Conservation (phyloP, 768 basidiomycete species). For the Boletus insuetus region DNA sequence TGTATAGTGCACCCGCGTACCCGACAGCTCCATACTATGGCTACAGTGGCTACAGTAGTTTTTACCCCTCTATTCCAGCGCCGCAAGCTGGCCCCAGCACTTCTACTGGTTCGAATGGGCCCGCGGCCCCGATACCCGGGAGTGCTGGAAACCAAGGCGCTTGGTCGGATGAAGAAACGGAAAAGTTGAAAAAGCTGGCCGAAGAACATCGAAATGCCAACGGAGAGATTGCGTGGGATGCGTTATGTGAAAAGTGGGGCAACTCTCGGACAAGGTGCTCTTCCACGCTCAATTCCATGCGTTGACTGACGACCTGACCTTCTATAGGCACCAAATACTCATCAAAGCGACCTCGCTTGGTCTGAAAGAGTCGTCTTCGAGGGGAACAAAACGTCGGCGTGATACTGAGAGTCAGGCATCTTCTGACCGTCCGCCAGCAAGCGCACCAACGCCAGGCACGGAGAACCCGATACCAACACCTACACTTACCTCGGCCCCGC, state of each 20-base stretch:
- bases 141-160: constrained; percentile 59
- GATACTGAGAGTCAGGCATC: constrained; percentile 37
- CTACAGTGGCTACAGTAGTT: constrained; percentile 40
- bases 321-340: constrained; percentile 70
- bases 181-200: constrained; percentile 62
- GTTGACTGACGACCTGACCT: constrained; percentile 4
- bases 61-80: constrained; percentile 28
- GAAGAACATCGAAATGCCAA: constrained; percentile 58
- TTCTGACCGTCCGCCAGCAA: constrained; percentile 24
- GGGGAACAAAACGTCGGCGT: constrained; percentile 60
- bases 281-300: background rate
- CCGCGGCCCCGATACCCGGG: constrained; percentile 15
- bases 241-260: constrained; percentile 72
- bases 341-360: constrained; percentile 79
- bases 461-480: constrained; percentile 19
- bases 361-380: constrained; percentile 69
- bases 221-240: constrained; percentile 72
- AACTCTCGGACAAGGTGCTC: constrained; percentile 65
- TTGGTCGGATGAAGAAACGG: constrained; percentile 78
- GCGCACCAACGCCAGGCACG: constrained; percentile 18
- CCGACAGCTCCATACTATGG: constrained; percentile 65
- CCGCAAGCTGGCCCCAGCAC: constrained; percentile 25
- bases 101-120: constrained; percentile 26
- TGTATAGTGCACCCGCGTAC: constrained; percentile 41
- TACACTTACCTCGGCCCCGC: constrained; percentile 26